Conservation (phyloP, 2,329 filamentous ascomycete species). For the Aspergillus ochraceus region DNA sequence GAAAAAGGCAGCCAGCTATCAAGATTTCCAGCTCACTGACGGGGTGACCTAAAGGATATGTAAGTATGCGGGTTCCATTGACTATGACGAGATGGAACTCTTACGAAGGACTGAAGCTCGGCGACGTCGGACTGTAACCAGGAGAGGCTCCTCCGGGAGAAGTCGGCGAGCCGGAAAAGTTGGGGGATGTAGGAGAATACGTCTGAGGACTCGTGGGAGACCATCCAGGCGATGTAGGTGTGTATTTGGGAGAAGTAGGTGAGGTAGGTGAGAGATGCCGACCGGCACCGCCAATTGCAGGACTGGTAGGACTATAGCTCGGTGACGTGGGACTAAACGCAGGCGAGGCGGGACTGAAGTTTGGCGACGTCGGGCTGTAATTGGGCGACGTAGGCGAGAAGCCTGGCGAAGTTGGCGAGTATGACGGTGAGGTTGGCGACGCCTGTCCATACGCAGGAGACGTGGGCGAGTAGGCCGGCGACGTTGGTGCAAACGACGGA, state of each 20-base stretch:
- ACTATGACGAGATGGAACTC: constrained; percentile 17
- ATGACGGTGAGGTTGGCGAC: constrained; percentile 62
- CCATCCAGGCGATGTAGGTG: constrained; percentile 56
- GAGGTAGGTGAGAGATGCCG: constrained; percentile 47
- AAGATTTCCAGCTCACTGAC: constrained; percentile 36
- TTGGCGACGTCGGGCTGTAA: constrained; percentile 62
- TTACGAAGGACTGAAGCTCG: constrained; percentile 45
- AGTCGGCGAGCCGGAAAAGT: constrained; percentile 48
- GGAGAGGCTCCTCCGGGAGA: constrained; percentile 43
- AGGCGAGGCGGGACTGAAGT: constrained; percentile 53
- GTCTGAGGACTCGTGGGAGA: constrained; percentile 48
- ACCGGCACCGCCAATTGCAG: constrained; percentile 44
- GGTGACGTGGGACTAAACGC: constrained; percentile 59
- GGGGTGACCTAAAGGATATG: constrained; percentile 36
- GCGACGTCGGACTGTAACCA: constrained; percentile 46
- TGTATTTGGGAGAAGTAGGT: constrained; percentile 55
- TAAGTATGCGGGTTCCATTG: constrained; percentile 14
- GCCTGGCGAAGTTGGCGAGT: constrained; percentile 57
- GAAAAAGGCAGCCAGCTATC: constrained; percentile 20
- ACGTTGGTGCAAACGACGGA: constrained; percentile 55
- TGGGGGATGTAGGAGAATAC: constrained; percentile 53
- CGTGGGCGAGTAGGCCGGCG: constrained; percentile 72
- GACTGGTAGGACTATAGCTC: constrained; percentile 58
- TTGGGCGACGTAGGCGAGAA: constrained; percentile 60
- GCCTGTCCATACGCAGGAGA: constrained; percentile 68